A percentile compares a stretch with the other conserved stretches of the same genome.
Evolutionary conservation across 2,329 filamentous ascomycete genomes (phyloP).

Genomic region (Aspergillus sp.): DNA sequence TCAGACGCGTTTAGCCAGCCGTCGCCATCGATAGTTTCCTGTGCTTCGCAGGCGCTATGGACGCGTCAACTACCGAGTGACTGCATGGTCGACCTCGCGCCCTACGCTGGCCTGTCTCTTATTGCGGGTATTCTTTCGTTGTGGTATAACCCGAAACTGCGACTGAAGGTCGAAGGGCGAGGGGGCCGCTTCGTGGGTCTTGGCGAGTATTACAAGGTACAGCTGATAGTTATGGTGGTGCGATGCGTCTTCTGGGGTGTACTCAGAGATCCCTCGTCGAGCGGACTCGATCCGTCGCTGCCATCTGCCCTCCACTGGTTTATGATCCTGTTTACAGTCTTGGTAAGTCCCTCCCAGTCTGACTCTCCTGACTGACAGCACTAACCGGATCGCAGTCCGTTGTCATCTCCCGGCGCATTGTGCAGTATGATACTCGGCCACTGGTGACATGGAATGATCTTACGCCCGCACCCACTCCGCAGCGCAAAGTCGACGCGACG

Average conservation of each 20-base stretch:
- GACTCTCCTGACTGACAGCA: not conserved
- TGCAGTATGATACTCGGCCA: conserved; percentile 42
- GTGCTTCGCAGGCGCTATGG: conserved; percentile 19
- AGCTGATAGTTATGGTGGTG: conserved; percentile 45
- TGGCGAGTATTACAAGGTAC: conserved; percentile 47
- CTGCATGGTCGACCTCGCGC: conserved; percentile 31
- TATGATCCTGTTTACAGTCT: conserved; percentile 40
- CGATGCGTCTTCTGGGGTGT: conserved; percentile 47
- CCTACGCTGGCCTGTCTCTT: conserved; percentile 39
- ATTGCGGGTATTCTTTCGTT: conserved; percentile 44
- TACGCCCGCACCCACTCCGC: conserved; percentile 29
- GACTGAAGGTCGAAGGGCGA: conserved; percentile 43
- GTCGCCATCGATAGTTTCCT: conserved; percentile 23
- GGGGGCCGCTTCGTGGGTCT: conserved; percentile 43
- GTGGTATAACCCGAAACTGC: conserved; percentile 52
- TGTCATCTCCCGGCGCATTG: conserved; percentile 36
- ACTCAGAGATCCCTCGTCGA: conserved; percentile 39
- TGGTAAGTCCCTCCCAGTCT: conserved; percentile 27
- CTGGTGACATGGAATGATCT: conserved; percentile 44
- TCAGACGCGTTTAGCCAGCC: conserved; percentile 7
- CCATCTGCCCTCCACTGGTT: conserved; percentile 39
- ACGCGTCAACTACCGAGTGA: conserved; percentile 22
- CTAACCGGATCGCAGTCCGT: conserved; percentile 35
- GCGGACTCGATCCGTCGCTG: conserved; percentile 29
- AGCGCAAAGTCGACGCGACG: conserved; percentile 19